A percentile compares a stretch with the other conserved stretches of the same genome.
Evolutionary conservation across 257 asterid species (phyloP).

Genomic region (Anisodus tanguticus): DNA sequence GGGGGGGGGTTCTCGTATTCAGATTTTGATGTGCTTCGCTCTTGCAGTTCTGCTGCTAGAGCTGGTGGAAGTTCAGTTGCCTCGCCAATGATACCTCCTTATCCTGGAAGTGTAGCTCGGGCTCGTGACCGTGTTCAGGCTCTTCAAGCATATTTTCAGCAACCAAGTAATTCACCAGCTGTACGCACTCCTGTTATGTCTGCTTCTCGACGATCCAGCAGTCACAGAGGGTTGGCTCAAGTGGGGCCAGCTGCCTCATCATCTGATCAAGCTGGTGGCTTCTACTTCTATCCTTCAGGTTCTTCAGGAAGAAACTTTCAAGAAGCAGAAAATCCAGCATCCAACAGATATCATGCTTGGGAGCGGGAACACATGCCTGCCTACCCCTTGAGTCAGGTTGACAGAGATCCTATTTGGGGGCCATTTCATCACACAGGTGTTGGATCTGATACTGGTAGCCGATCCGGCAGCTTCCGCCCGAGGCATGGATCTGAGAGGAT

Average conservation of each 20-base stretch:
- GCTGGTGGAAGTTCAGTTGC: conserved; percentile 77
- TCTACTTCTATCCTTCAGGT: conserved; percentile 61
- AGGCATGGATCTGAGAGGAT: conserved; percentile 80
- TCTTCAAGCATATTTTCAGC: conserved; percentile 75
- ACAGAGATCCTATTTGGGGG: conserved; percentile 73
- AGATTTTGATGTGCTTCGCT: conserved; percentile 12
- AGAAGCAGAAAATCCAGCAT: conserved; percentile 58
- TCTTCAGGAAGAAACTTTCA: conserved; percentile 64
- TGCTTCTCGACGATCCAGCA: conserved; percentile 58
- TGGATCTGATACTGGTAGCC: conserved; percentile 48
- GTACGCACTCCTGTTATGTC: conserved; percentile 51
- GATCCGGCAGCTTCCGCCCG: conserved; percentile 57
- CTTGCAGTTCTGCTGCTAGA: conserved; percentile 66
- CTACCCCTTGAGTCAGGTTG: conserved; percentile 49
- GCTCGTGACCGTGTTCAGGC: conserved; percentile 72
- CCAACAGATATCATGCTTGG: conserved; percentile 56
- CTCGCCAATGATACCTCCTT: conserved; percentile 62
- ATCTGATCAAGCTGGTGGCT: conserved; percentile 62
- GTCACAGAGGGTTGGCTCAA: conserved; percentile 60
- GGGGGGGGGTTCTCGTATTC: conserved; percentile 7
- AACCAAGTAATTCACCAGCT: conserved; percentile 54
- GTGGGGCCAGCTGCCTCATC: conserved; percentile 57
- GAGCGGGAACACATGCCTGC: conserved; percentile 60
- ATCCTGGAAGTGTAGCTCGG: conserved; percentile 64
- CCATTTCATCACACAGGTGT: conserved; percentile 57